A percentile compares a stretch with the other conserved stretches of the same genome.
Conservation (phyloP, 257 asterid species). For the Lantana camara region DNA sequence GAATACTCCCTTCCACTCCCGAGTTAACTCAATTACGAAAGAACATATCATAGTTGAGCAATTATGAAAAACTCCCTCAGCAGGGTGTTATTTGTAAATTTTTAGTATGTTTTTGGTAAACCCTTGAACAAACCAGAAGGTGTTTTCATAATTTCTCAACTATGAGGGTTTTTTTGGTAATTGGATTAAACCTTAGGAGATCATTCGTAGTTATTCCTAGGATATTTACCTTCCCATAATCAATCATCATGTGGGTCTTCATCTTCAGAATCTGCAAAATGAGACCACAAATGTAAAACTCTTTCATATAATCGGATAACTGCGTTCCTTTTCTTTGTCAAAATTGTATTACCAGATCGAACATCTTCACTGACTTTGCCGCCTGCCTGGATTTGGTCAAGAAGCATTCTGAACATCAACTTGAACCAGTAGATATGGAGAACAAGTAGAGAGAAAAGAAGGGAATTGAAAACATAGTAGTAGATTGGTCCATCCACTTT, state of each 20-base stretch:
- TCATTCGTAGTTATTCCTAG: too few species aligned
- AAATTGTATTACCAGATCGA: constrained; percentile 73
- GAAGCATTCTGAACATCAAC: constrained; percentile 85
- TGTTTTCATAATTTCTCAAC: too few species aligned
- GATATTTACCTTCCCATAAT: constrained; percentile 16
- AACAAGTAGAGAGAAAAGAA: constrained; percentile 83
- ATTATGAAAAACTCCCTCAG: too few species aligned
- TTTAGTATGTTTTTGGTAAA: too few species aligned
- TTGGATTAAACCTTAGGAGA: too few species aligned
- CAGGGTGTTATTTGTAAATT: too few species aligned
- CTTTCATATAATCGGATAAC: background rate
- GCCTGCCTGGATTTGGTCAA: constrained; percentile 74
- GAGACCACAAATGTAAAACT: background rate
- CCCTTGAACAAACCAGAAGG: too few species aligned
- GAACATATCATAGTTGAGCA: too few species aligned
- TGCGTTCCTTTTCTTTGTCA: background rate
- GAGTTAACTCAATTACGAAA: too few species aligned
- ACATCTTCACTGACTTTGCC: constrained; percentile 90
- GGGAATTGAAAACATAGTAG: constrained; percentile 82
- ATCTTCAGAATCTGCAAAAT: constrained; percentile 72
- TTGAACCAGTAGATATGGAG: constrained; percentile 93
- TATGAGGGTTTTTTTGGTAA: too few species aligned
- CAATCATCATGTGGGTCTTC: constrained; percentile 76
- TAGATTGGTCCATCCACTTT: constrained; percentile 64
- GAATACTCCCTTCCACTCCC: too few species aligned